Evolutionary conservation across 768 basidiomycete genomes (phyloP).

Genomic region (Serendipita sp.): DNA sequence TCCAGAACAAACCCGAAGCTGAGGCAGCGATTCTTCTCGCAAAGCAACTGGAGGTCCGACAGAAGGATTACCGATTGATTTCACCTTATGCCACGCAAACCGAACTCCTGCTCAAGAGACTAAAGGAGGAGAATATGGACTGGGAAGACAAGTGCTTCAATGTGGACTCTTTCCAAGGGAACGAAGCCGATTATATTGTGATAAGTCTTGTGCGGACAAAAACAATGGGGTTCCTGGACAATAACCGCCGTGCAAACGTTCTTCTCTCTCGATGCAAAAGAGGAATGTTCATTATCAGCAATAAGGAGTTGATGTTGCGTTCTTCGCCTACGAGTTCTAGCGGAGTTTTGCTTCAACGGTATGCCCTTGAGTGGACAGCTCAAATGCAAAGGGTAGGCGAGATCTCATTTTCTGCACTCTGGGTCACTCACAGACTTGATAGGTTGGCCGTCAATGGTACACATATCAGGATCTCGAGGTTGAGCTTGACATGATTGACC

Average conservation of each 20-base stretch:
- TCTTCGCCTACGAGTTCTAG: too few species aligned
- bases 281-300: constrained; percentile 63
- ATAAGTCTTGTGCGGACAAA: constrained; percentile 52
- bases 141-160: constrained; percentile 52
- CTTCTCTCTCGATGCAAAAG: constrained; percentile 71
- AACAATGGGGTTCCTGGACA: constrained; percentile 50
- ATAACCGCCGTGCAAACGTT: constrained; percentile 61
- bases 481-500: background rate
- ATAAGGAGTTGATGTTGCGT: constrained; percentile 34
- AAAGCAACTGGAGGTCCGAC: constrained; percentile 31
- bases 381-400: too few species aligned
- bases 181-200: constrained; percentile 66
- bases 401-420: too few species aligned
- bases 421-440: too few species aligned
- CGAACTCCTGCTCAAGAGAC: constrained; percentile 14
- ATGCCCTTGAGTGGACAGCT: too few species aligned
- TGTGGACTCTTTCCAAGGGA: constrained; percentile 54
- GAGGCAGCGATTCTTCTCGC: constrained; percentile 42
- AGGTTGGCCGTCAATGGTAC: background rate
- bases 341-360: too few species aligned
- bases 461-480: background rate
- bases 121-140: constrained; percentile 33
- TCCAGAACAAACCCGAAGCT: constrained; percentile 41
- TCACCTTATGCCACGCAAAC: constrained; percentile 73
- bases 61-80: constrained; percentile 44